Evolutionary conservation across 306 rosid genomes (phyloP).

Genomic region (Astragalus glycyphyllos): DNA sequence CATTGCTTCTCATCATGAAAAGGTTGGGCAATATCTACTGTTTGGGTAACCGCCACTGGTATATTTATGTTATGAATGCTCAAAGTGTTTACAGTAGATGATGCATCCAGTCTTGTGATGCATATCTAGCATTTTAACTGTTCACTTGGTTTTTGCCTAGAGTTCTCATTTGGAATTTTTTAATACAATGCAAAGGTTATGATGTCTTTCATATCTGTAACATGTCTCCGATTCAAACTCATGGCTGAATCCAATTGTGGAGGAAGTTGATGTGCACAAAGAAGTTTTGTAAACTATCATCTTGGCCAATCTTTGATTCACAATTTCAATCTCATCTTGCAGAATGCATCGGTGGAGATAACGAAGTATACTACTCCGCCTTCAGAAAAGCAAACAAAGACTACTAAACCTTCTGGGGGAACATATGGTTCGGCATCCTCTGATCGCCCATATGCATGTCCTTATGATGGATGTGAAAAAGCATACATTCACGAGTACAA

Average conservation of each 20-base stretch:
- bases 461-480: slow-evolving; percentile 92
- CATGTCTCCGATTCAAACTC: slow-evolving; percentile 6
- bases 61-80: slow-evolving; percentile 13
- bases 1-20: slow-evolving; percentile 87
- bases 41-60: not conserved
- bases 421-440: slow-evolving; percentile 81
- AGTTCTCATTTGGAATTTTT: slow-evolving; percentile 3
- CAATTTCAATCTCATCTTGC: slow-evolving; percentile 40
- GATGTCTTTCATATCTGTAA: not conserved
- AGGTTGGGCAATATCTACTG: slow-evolving; percentile 56
- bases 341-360: slow-evolving; percentile 67
- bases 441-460: slow-evolving; percentile 92
- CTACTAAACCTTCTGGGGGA: slow-evolving; percentile 66
- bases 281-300: not conserved
- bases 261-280: slow-evolving; percentile 1
- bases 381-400: slow-evolving; percentile 70
- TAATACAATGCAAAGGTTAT: slow-evolving; percentile 9
- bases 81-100: slow-evolving; percentile 35
- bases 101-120: slow-evolving; percentile 23
- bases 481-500: slow-evolving; percentile 96
- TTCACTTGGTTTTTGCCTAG: slow-evolving; percentile 1
- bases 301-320: slow-evolving; percentile 18
- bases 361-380: slow-evolving; percentile 73
- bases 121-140: slow-evolving; percentile 7
- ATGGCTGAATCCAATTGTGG: not conserved